Evolutionary conservation across 352 stramenopile genomes (phyloP).

Genomic region (Globisporangium splendens): DNA sequence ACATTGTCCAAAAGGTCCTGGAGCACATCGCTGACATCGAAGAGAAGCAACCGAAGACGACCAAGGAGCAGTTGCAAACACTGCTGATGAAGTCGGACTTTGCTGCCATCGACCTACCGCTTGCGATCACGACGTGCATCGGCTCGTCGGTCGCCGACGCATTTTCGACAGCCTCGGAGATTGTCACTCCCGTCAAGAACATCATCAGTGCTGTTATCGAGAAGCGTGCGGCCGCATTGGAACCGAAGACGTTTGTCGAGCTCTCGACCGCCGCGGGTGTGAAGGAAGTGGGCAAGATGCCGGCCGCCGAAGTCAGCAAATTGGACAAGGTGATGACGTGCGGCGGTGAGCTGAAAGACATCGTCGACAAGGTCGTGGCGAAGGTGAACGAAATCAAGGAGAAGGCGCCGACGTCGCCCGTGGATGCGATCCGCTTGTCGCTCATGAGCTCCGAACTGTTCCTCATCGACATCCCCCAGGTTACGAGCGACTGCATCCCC

Average conservation of each 20-base stretch:
- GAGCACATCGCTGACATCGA: slow-evolving; percentile 30
- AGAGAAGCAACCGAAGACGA: slow-evolving; percentile 26
- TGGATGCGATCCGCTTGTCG: slow-evolving; percentile 35
- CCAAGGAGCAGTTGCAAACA: slow-evolving; percentile 38
- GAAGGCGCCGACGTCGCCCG: slow-evolving; percentile 15
- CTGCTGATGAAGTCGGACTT: slow-evolving; percentile 49
- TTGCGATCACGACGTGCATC: slow-evolving; percentile 39
- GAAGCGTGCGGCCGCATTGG: too few relatives aligned
- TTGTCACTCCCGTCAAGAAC: slow-evolving; percentile 7
- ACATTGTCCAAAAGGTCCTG: slow-evolving; percentile 35
- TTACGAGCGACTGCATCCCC: slow-evolving; percentile 41
- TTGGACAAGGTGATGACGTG: slow-evolving; percentile 28
- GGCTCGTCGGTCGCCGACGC: slow-evolving; percentile 13
- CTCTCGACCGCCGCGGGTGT: too few relatives aligned
- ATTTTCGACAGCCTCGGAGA: background rate
- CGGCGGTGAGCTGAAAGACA: slow-evolving; percentile 36
- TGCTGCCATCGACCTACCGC: slow-evolving; percentile 42
- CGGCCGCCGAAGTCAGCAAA: too few relatives aligned
- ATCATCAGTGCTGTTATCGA: background rate
- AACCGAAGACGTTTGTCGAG: too few relatives aligned
- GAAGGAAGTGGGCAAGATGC: too few relatives aligned
- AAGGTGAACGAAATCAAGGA: slow-evolving; percentile 39
- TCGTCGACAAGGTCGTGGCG: slow-evolving; percentile 40
- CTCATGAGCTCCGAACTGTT: slow-evolving; percentile 42
- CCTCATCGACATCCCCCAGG: slow-evolving; percentile 36